These are phyloP conservation scores for Rhizopogon sp. DNA, from an alignment of 768 basidiomycete species.

Conservation along the genomic window DNA sequence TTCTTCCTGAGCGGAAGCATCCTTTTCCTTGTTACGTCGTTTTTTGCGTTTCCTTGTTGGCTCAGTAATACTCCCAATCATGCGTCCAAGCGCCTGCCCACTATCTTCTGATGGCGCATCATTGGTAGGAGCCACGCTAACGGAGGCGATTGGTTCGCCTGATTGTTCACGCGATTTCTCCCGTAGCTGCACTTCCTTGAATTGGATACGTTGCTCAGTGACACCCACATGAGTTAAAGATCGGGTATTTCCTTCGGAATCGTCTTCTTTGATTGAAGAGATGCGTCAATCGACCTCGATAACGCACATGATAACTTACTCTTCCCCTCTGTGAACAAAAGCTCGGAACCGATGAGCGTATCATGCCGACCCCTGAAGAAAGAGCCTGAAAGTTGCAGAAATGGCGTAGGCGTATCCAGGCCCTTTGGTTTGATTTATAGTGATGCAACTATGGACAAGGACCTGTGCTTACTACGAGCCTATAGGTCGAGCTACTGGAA, in stretches of 20 bases:
- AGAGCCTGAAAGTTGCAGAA: conserved; percentile 71
- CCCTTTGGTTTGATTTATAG: conserved; percentile 39
- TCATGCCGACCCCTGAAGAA: conserved; percentile 69
- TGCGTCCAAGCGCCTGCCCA: not conserved
- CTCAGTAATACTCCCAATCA: not conserved
- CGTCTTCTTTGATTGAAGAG: conserved; percentile 36
- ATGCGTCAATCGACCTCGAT: conserved; percentile 4
- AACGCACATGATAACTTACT: conserved; percentile 30
- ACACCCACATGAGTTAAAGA: conserved; percentile 52
- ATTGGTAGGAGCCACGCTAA: not conserved
- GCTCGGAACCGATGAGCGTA: conserved; percentile 65
- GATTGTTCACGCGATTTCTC: conserved; percentile 23
- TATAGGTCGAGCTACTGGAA: conserved; percentile 63
- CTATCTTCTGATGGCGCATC: not conserved
- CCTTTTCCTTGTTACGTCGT: not conserved
- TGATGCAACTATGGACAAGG: not conserved
- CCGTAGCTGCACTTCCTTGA: conserved; percentile 62
- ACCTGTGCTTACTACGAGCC: conserved; percentile 57
- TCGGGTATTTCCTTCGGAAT: conserved; percentile 43
- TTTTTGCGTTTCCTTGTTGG: not conserved
- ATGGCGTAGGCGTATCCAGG: conserved; percentile 72
- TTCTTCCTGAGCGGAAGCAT: not conserved
- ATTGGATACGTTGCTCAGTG: conserved; percentile 66
- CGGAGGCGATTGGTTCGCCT: too few relatives aligned
- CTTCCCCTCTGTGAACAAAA: conserved; percentile 69